Evolutionary conservation across 192 early-diverging fungal species (phyloP).

Genomic region (Podila horticola): DNA sequence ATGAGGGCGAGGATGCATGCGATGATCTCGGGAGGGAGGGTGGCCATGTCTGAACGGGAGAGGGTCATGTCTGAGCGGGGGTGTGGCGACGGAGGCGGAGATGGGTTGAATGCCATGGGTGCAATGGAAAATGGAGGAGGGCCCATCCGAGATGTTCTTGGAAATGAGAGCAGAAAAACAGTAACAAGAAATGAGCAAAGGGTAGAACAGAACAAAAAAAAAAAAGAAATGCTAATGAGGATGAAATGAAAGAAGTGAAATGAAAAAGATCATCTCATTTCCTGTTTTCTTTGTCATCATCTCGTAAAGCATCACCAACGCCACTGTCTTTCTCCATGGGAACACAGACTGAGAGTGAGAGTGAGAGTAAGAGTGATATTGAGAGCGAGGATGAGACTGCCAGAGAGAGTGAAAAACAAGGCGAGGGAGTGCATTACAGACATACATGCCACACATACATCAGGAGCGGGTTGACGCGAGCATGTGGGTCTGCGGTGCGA

Average conservation of each 20-base stretch:
- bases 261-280: background rate
- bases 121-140: background rate
- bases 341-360: slow-evolving; percentile 1
- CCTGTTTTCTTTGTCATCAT: background rate
- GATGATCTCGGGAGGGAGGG: background rate
- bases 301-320: slow-evolving; percentile 3
- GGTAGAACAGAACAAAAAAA: background rate
- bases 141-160: background rate
- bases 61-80: background rate
- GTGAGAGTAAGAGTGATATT: background rate
- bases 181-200: background rate
- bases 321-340: background rate
- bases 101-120: background rate
- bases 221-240: background rate
- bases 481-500: too few species aligned
- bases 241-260: background rate
- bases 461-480: too few species aligned
- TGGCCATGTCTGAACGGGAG: background rate
- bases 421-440: background rate
- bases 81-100: background rate
- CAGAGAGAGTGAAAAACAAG: background rate
- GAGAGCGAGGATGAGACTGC: background rate
- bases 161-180: background rate
- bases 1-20: background rate
- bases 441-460: too few species aligned